A percentile compares a stretch with the other conserved stretches of the same genome.
Conservation (phyloP, 2,329 filamentous ascomycete species). For the Coniochaeta sp. region DNA sequence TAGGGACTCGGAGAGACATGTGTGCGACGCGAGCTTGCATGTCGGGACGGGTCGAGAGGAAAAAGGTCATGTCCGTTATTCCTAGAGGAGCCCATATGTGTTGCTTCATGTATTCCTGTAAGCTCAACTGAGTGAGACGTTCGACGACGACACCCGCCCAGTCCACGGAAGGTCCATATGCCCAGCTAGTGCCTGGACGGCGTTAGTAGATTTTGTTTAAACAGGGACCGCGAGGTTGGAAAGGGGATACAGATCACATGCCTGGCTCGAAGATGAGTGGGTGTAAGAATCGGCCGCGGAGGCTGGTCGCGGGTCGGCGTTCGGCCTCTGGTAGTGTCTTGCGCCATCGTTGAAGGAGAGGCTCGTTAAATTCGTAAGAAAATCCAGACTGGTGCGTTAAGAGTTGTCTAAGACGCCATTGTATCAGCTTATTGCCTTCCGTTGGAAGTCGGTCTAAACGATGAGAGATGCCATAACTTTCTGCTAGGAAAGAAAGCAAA, state of each 20-base stretch:
- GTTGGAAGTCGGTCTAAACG: too few species aligned
- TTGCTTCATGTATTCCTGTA: neutral
- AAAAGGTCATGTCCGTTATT: neutral
- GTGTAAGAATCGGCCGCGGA: constrained; percentile 29
- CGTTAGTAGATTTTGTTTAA: too few species aligned
- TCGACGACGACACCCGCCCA: neutral
- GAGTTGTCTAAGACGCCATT: constrained; percentile 16
- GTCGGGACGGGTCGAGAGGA: neutral
- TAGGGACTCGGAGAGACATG: too few species aligned
- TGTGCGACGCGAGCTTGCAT: neutral
- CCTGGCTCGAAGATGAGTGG: constrained; percentile 46
- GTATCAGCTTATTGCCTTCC: too few species aligned
- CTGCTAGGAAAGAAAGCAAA: neutral
- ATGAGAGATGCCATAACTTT: neutral
- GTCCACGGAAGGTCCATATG: neutral
- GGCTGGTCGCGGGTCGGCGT: constrained; percentile 21
- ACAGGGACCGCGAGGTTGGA: too few species aligned
- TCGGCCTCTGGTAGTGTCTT: constrained; percentile 17
- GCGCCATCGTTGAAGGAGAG: constrained; percentile 26
- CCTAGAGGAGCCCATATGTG: neutral
- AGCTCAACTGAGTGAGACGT: neutral
- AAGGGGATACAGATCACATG: neutral
- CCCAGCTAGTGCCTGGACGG: neutral
- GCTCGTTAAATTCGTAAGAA: constrained; percentile 34
- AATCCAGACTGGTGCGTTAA: constrained; percentile 44